phyloP scores from a whole-genome alignment of 2,329 filamentous ascomycete species.

The Didymella pinodella region DNA sequence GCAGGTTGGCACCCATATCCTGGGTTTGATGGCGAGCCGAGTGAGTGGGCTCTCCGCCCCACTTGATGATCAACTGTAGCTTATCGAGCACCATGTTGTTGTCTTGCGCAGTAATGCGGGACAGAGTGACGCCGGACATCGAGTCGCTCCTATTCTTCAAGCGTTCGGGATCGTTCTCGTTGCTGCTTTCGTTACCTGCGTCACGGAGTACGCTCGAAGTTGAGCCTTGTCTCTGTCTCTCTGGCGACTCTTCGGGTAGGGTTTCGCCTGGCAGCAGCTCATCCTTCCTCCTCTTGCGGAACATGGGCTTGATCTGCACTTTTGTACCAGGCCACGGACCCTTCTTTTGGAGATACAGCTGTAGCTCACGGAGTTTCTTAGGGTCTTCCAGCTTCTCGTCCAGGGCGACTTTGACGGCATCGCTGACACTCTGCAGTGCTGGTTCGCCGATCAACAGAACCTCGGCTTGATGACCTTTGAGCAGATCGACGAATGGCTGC shows the following conservation, averaged over 20 bases:
- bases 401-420: conserved; percentile 84
- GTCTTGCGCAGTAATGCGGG: conserved; percentile 90
- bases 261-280: conserved; percentile 55
- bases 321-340: conserved; percentile 95
- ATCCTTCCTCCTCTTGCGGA: conserved; percentile 82
- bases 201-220: conserved; percentile 34
- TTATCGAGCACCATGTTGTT: conserved; percentile 95
- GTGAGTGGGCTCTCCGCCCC: conserved; percentile 97
- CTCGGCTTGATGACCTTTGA: conserved; percentile 96
- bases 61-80: conserved; percentile 96
- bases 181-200: conserved; percentile 26
- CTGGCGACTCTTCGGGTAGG: conserved; percentile 41
- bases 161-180: conserved; percentile 28
- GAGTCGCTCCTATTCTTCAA: conserved; percentile 71
- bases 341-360: conserved; percentile 90
- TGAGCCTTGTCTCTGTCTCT: conserved; percentile 32
- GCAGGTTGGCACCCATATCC: conserved; percentile 93
- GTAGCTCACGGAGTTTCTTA: conserved; percentile 83
- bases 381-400: conserved; percentile 82
- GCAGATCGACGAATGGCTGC: conserved; percentile 90
- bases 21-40: conserved; percentile 95
- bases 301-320: conserved; percentile 99
- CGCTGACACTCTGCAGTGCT: conserved; percentile 85
- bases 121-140: conserved; percentile 87
- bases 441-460: conserved; percentile 92